These are phyloP conservation scores for Talaromyces sp. DNA, from an alignment of 2,329 filamentous ascomycete genomes.

Conservation along the genomic window DNA sequence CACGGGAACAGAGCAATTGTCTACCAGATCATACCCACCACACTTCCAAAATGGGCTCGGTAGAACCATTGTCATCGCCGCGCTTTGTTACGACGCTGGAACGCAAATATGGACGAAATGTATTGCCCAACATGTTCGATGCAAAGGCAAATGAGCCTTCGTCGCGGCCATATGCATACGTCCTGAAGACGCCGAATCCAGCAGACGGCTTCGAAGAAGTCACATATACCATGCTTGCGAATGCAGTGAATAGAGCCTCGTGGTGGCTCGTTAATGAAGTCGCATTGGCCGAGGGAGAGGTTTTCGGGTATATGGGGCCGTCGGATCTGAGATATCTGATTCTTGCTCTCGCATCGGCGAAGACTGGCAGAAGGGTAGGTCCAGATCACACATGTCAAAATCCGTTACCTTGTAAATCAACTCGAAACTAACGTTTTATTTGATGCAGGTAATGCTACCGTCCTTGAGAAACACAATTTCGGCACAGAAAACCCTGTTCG, in stretches of 20 bases:
- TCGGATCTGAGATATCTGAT: conserved; percentile 18
- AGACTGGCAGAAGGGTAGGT: conserved; percentile 19
- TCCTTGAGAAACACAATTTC: conserved; percentile 19
- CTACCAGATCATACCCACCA: background rate
- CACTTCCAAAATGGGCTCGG: background rate
- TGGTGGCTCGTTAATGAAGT: conserved; percentile 18
- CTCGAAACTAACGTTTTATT: background rate
- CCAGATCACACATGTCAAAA: background rate
- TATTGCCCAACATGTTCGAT: conserved; percentile 16
- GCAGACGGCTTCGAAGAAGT: conserved; percentile 15
- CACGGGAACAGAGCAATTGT: background rate
- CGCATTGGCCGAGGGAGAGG: conserved; percentile 8
- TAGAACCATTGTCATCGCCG: background rate
- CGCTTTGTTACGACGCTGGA: conserved; percentile 1
- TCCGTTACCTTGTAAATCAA: no score
- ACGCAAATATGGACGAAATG: conserved; percentile 15
- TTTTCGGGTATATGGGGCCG: conserved; percentile 18
- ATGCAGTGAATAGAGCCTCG: conserved; percentile 18
- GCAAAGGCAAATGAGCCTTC: conserved; percentile 12
- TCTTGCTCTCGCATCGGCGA: conserved; percentile 14
- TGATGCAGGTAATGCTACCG: conserved; percentile 15
- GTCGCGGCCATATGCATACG: conserved; percentile 13
- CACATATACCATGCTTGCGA: conserved; percentile 11
- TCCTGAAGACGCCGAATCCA: conserved; percentile 16
- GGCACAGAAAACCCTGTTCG: conserved; percentile 16